A percentile compares a stretch with the other conserved stretches of the same genome.
These are phyloP conservation scores for Acmispon strigosus DNA, from an alignment of 306 rosid species.

Conservation along the genomic window DNA sequence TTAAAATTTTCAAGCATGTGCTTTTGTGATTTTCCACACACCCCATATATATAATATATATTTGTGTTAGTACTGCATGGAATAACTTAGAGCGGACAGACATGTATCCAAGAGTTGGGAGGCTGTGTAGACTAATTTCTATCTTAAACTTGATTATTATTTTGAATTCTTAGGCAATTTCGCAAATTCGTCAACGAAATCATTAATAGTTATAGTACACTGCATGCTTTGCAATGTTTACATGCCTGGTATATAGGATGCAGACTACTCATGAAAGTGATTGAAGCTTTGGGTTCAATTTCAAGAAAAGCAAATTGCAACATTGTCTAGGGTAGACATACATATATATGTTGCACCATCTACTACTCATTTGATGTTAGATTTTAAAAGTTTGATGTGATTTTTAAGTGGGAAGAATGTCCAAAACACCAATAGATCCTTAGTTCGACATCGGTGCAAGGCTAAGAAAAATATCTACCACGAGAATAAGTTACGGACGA, in stretches of 20 bases:
- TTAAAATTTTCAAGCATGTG: background rate
- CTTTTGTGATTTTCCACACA: background rate
- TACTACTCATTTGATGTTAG: background rate
- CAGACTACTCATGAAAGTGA: slow-evolving; percentile 12
- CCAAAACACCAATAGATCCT: too few species aligned
- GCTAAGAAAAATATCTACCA: too few species aligned
- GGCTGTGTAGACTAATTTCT: background rate
- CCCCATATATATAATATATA: background rate
- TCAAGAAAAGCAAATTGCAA: background rate
- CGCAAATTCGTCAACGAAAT: background rate
- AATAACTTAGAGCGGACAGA: background rate
- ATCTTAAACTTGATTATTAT: slow-evolving; percentile 2
- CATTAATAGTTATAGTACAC: background rate
- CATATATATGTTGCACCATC: background rate
- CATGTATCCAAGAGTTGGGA: background rate
- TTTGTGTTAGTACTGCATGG: background rate
- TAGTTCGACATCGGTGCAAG: too few species aligned
- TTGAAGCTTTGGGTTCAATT: background rate
- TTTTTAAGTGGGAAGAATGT: background rate
- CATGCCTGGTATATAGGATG: background rate
- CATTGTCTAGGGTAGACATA: background rate
- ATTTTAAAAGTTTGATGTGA: background rate
- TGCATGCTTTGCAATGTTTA: background rate
- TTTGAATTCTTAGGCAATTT: slow-evolving; percentile 18
- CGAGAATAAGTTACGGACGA: too few species aligned